Evolutionary conservation across 371 early-diverging fungal species (phyloP).

Genomic region (Saksenaea vasiformis): DNA sequence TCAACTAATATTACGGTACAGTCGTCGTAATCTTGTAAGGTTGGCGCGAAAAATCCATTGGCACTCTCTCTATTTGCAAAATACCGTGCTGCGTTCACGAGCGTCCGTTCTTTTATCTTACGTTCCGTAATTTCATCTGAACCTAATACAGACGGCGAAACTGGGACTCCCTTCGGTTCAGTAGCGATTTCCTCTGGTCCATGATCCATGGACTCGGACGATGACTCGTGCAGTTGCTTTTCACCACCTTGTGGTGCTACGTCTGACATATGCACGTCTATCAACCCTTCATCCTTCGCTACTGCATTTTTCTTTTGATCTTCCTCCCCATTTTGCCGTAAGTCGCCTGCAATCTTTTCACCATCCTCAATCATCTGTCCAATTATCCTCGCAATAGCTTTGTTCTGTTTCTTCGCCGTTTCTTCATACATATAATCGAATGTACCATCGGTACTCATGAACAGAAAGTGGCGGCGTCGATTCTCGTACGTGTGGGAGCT

Average conservation of each 20-base stretch:
- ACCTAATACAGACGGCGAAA: conserved; percentile 33
- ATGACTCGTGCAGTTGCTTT: background rate
- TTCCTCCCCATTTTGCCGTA: conserved; percentile 39
- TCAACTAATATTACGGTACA: conserved; percentile 54
- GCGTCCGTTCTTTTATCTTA: conserved; percentile 41
- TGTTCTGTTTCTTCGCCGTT: conserved; percentile 48
- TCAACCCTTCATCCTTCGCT: conserved; percentile 8
- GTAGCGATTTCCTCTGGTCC: conserved; percentile 8
- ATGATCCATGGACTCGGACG: background rate
- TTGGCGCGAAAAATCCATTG: conserved; percentile 50
- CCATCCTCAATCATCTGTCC: conserved; percentile 57
- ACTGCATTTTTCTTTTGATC: conserved; percentile 4
- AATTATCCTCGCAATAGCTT: conserved; percentile 43
- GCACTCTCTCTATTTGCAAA: conserved; percentile 53
- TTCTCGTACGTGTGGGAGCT: conserved; percentile 28
- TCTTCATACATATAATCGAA: conserved; percentile 60
- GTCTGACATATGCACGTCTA: background rate
- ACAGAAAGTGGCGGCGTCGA: conserved; percentile 45
- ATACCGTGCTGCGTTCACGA: conserved; percentile 43
- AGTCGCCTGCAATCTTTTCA: conserved; percentile 40
- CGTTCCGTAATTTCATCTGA: conserved; percentile 33
- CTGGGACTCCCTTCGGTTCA: conserved; percentile 22
- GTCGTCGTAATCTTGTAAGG: conserved; percentile 56
- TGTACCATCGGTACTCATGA: conserved; percentile 53
- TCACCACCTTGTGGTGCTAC: background rate